Base-by-base conservation (phyloP, 1,284 basidiomycete species). In the Termitomyces sp. region DNA sequence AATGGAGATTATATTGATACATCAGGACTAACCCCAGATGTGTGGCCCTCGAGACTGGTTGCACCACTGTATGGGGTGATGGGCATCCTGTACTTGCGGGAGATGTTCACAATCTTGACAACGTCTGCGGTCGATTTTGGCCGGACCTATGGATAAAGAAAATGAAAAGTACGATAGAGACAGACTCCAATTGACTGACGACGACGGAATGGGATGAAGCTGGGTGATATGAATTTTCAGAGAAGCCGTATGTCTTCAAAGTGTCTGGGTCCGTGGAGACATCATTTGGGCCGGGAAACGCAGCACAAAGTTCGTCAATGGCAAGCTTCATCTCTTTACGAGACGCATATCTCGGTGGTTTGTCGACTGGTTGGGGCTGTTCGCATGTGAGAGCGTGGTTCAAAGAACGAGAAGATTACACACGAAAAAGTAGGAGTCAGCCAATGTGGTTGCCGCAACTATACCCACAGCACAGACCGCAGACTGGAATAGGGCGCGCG, bases 1-100 rank as follows among this genome's bases (percentile, higher is more conserved):
- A 28, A 38, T 46, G 49, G 6, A 44, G 34, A 47, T 43, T 44
- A 47, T 21, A 46, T 41, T 10, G 30, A 12, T 42, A 50, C 15
- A 42, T 24, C 21, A 24, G 38, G 13, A 31, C 86, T 24, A 28
- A 60, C 59, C 39, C 84, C 86, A 45, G 80, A 75, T 59, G 79
- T 88, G 65, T 88, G 84, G 0, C 87, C 87, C 65, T 88, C 84
- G 15, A 88, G 72, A 62, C 77, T 81, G 2, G 89, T 92, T n/a
- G 86, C 89, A 10, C 86, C 90, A n/a, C 82, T 81, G 61, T 83
- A 90, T 0, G 88, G 80, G 1, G 79, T 78, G n/a, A 92, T 68
- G 8, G 90, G 89, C 63, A 92, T 81, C 21, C 73, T 71, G 65
- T 83, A 83, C 63, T 81, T 79, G 34, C 76, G 75, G 0, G 90